Evolutionary conservation across 805 yeast species (phyloP).

Genomic region (Phaffomyces antillensis): DNA sequence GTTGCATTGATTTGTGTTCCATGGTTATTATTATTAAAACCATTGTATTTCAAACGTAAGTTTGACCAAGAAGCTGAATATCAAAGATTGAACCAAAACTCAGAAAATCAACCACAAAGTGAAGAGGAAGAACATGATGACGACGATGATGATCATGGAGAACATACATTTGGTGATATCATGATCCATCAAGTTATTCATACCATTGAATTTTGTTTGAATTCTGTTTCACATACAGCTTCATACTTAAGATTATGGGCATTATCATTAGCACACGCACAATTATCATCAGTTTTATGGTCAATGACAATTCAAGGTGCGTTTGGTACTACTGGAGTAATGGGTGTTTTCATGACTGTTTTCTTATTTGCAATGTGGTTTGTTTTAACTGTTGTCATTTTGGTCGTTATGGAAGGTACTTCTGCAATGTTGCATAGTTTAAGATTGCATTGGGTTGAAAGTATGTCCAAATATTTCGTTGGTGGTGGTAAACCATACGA

Average conservation of each 20-base stretch:
- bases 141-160: slow-evolving; percentile 30
- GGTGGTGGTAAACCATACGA: slow-evolving; percentile 91
- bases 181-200: slow-evolving; percentile 98
- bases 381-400: slow-evolving; percentile 77
- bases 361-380: slow-evolving; percentile 93
- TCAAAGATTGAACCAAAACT: slow-evolving; percentile 19
- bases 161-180: slow-evolving; percentile 56
- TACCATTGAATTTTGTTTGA: slow-evolving; percentile 95
- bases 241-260: slow-evolving; percentile 98
- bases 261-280: slow-evolving; percentile 94
- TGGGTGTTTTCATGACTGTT: slow-evolving; percentile 72
- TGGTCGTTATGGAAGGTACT: slow-evolving; percentile 97
- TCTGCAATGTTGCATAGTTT: slow-evolving; percentile 97
- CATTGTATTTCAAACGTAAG: slow-evolving; percentile 59
- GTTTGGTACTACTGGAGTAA: slow-evolving; percentile 46
- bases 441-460: slow-evolving; percentile 98
- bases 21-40: slow-evolving; percentile 83
- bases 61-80: slow-evolving; percentile 25
- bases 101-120: slow-evolving; percentile 38
- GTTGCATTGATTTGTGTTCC: slow-evolving; percentile 88
- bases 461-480: slow-evolving; percentile 95
- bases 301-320: slow-evolving; percentile 84
- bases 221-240: slow-evolving; percentile 97
- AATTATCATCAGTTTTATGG: slow-evolving; percentile 80
- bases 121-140: slow-evolving; percentile 41